Evolutionary conservation across 1,284 basidiomycete species (phyloP).

Genomic region (Bondarzewia mesenterica): DNA sequence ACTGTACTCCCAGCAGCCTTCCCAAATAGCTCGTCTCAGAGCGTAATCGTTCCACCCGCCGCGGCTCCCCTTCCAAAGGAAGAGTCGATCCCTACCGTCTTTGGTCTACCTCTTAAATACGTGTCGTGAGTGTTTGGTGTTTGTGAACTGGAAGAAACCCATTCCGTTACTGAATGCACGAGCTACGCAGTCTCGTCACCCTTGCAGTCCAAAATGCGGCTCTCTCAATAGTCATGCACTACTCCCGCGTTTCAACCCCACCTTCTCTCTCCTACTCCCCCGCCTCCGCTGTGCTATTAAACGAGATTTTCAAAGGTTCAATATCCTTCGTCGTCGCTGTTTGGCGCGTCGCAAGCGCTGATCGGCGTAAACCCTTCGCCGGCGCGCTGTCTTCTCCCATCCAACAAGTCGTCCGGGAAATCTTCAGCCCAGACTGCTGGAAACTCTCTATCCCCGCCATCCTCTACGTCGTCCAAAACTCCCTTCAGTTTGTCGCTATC

Average conservation of each 20-base stretch:
- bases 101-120: slow-evolving; percentile 54
- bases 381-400: slow-evolving; percentile 29
- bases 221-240: slow-evolving; percentile 95
- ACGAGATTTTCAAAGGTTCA: slow-evolving; percentile 87
- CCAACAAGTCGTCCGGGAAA: slow-evolving; percentile 42
- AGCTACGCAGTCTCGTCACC: slow-evolving; percentile 65
- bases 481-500: slow-evolving; percentile 90
- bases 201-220: slow-evolving; percentile 94
- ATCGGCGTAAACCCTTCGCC: slow-evolving; percentile 18
- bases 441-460: slow-evolving; percentile 79
- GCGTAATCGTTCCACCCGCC: not conserved
- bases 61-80: slow-evolving; percentile 2
- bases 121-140: slow-evolving; percentile 39
- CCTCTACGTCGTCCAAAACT: slow-evolving; percentile 91
- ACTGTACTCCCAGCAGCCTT: not conserved
- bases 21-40: not conserved
- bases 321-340: slow-evolving; percentile 81
- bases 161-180: slow-evolving; percentile 4
- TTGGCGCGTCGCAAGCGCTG: slow-evolving; percentile 26
- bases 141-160: not conserved
- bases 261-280: slow-evolving; percentile 79
- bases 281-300: slow-evolving; percentile 87
- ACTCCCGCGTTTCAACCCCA: slow-evolving; percentile 82
- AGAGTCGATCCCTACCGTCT: slow-evolving; percentile 32
- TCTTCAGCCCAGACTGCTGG: slow-evolving; percentile 82